Base-by-base conservation (phyloP, 768 basidiomycete genomes). In the Candolleomyces eurysporus region DNA sequence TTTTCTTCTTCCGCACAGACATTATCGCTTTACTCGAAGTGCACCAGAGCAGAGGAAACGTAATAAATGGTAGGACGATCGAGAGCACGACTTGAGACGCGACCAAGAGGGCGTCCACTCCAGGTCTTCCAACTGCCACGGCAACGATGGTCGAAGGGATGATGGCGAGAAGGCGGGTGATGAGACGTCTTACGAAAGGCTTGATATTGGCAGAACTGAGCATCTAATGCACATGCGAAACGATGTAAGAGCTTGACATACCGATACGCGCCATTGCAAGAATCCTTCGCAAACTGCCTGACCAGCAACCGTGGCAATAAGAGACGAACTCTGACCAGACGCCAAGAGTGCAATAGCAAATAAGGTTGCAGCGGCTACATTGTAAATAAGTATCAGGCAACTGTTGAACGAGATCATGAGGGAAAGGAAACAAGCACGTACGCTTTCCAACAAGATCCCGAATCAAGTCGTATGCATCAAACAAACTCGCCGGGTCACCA, bases 211-310 rank as follows among this genome's bases (percentile, higher is more conserved):
- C 14, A 22, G 49, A 10, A 14, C 56, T 50, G 16, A 52, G 32
- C 45, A 52, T 30, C 30, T n/a, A 48, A 26, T 48, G 36, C 59
- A 70, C 68, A 21, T 73, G 65, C 14, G 69, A 70, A 61, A 69
- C 46, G 9, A 70, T 48, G n/a, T n/a, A 36, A 26, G 30, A 16
- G 50, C n/a, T 49, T 45, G 36, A 68, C 78, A 63, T 68, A 91
- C 90, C 64, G 91, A 90, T 40, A 93, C 83, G 50, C 85, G 82
- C 94, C 94, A 96, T 57, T 84, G 85, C 58, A 96, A 80, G 73
- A 95, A 94, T 0, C 95, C 94, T 73, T 97, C 94, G 0, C 87
- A 88, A 43, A 98, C 89, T 21, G 92, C 89, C 73, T 97, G 95
- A 0, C 94, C 94, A 0, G 92, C 89, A 13, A 96, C 82, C 0